Evolutionary conservation across 768 basidiomycete genomes (phyloP).

Genomic region (Tricholoma bakamatsutake): DNA sequence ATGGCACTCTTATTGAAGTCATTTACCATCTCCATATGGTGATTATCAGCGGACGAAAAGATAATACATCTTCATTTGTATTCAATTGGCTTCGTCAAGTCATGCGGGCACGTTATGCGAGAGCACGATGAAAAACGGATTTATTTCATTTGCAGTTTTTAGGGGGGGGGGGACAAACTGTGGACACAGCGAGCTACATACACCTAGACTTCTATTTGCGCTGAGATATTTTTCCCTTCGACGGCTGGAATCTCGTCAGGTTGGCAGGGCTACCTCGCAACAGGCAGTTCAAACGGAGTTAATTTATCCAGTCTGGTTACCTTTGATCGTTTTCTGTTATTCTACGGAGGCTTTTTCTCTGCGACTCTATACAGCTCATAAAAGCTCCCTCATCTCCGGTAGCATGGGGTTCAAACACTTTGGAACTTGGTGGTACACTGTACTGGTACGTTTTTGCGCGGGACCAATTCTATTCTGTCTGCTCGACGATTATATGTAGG

Average conservation of each 20-base stretch:
- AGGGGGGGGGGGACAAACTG: no score
- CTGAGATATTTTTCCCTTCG: neutral
- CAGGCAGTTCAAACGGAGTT: neutral
- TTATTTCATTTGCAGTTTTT: no score
- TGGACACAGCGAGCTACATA: no score
- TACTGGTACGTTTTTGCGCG: neutral
- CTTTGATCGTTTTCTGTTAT: neutral
- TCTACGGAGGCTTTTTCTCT: neutral
- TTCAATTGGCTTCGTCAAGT: neutral
- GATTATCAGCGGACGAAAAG: no score
- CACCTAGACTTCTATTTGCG: neutral
- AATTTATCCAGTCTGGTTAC: neutral
- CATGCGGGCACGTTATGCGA: neutral
- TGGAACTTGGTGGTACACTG: no score
- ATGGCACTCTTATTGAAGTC: no score
- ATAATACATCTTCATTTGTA: no score
- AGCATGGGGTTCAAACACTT: no score
- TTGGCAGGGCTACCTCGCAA: neutral
- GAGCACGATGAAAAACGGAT: no score
- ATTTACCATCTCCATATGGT: no score
- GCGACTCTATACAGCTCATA: neutral
- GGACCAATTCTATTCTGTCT: neutral
- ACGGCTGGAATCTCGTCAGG: conserved; percentile 1
- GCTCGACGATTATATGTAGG: neutral
- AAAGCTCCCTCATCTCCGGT: neutral